A percentile compares a stretch with the other conserved stretches of the same genome.
Conservation (phyloP, 1,284 basidiomycete genomes). For the Heterobasidion annosum region DNA sequence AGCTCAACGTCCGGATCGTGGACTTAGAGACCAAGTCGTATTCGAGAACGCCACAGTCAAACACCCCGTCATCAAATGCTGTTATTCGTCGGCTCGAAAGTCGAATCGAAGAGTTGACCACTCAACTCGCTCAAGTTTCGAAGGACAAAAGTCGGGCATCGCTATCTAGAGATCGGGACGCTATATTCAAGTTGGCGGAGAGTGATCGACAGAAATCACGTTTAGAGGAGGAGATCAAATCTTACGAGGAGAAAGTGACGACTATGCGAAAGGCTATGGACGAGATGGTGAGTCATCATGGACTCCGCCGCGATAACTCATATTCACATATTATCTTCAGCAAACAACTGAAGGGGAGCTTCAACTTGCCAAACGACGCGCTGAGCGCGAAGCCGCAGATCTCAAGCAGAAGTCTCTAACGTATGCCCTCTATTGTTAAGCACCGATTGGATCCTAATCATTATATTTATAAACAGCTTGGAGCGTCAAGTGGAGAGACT, state of each 20-base stretch:
- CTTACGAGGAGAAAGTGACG: constrained; percentile 48
- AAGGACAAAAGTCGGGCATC: constrained; percentile 40
- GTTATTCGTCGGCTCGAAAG: constrained; percentile 47
- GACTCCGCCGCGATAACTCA: neutral
- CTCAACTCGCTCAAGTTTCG: constrained; percentile 43
- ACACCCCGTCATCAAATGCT: constrained; percentile 25
- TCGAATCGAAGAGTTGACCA: constrained; percentile 65
- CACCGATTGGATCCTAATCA: constrained; percentile 4
- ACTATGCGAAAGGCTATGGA: constrained; percentile 52
- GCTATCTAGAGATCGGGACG: constrained; percentile 41
- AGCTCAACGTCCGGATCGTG: constrained; percentile 70
- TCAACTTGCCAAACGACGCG: constrained; percentile 62
- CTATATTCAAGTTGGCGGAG: constrained; percentile 46
- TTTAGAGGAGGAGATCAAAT: constrained; percentile 56
- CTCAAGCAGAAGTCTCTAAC: constrained; percentile 61
- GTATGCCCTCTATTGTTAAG: constrained; percentile 27
- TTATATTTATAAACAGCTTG: constrained; percentile 29
- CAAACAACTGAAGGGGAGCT: constrained; percentile 64
- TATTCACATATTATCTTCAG: constrained; percentile 25
- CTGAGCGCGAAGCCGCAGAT: constrained; percentile 68
- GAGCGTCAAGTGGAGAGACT: constrained; percentile 65
- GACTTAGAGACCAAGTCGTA: constrained; percentile 77
- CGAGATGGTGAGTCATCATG: constrained; percentile 34
- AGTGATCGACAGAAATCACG: constrained; percentile 49
- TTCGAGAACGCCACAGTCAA: constrained; percentile 50